phyloP scores from a whole-genome alignment of 148 eudicot genomes.

The Camellia sinensis region DNA sequence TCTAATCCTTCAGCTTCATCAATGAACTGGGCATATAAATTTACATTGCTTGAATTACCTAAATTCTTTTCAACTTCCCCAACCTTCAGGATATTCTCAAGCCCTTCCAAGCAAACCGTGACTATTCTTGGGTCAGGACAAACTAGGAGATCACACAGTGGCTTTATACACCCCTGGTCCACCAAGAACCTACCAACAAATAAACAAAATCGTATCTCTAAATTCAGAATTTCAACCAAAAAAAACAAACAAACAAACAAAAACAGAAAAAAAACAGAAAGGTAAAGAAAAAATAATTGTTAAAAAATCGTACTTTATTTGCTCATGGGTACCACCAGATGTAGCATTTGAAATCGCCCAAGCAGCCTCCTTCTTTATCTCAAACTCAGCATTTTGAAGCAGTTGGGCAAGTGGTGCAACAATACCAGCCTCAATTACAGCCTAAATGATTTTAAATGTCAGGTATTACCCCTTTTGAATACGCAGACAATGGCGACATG shows the following conservation, averaged over 20 bases:
- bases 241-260: neutral
- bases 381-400: conserved; percentile 85
- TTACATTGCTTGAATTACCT: conserved; percentile 58
- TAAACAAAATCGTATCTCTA: neutral
- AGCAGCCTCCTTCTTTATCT: conserved; percentile 91
- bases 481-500: neutral
- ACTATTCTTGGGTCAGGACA: conserved; percentile 85
- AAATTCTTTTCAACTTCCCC: conserved; percentile 72
- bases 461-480: neutral
- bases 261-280: neutral
- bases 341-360: conserved; percentile 94
- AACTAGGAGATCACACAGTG: conserved; percentile 74
- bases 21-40: conserved; percentile 68
- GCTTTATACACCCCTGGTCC: conserved; percentile 74
- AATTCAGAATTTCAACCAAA: neutral
- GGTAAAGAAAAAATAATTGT: neutral
- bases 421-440: conserved; percentile 66
- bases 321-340: conserved; percentile 81
- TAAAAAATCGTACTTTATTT: conserved; percentile 56
- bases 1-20: conserved; percentile 89
- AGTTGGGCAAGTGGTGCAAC: conserved; percentile 64
- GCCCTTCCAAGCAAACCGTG: conserved; percentile 88
- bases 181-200: conserved; percentile 56
- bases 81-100: conserved; percentile 78
- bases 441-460: conserved; percentile 28